These are phyloP conservation scores for Peronospora tabacina DNA, from an alignment of 352 stramenopile genomes.

Conservation along the genomic window DNA sequence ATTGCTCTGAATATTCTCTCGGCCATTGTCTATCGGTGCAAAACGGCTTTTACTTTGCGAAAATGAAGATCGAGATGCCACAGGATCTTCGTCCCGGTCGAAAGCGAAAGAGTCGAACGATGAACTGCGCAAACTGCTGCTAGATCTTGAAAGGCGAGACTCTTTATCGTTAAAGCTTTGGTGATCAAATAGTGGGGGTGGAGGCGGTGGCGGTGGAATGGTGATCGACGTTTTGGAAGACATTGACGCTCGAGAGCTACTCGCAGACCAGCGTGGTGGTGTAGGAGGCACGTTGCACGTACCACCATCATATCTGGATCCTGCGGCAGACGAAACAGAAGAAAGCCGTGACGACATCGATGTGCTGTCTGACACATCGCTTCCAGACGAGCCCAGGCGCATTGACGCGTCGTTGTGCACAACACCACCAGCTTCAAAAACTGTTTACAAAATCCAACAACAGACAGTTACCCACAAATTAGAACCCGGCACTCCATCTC, in stretches of 20 bases:
- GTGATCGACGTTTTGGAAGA: conserved; percentile 30
- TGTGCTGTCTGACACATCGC: conserved; percentile 44
- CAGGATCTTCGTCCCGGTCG: conserved; percentile 24
- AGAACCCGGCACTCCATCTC: too few relatives aligned
- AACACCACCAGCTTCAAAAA: conserved; percentile 44
- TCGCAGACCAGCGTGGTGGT: conserved; percentile 19
- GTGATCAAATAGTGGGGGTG: conserved; percentile 28
- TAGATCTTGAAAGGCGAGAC: conserved; percentile 39
- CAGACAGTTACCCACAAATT: conserved; percentile 1
- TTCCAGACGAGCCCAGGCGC: conserved; percentile 38
- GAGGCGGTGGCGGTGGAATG: conserved; percentile 40
- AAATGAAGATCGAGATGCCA: conserved; percentile 35
- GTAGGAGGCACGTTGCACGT: conserved; percentile 22
- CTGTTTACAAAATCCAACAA: conserved; percentile 20
- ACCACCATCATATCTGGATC: conserved; percentile 18
- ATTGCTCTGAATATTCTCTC: conserved; percentile 44
- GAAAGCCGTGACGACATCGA: conserved; percentile 49
- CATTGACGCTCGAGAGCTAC: conserved; percentile 22
- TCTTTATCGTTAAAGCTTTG: conserved; percentile 24
- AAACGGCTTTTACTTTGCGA: conserved; percentile 34
- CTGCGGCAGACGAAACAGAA: conserved; percentile 37
- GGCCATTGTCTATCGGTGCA: conserved; percentile 36
- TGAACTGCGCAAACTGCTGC: conserved; percentile 45
- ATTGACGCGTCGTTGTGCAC: conserved; percentile 18
- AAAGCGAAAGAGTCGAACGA: conserved; percentile 44